Percentiles rank a stretch among this genome's conserved stretches.
phyloP scores from a whole-genome alignment of 352 stramenopile species.

The Globisporangium nagaii region DNA sequence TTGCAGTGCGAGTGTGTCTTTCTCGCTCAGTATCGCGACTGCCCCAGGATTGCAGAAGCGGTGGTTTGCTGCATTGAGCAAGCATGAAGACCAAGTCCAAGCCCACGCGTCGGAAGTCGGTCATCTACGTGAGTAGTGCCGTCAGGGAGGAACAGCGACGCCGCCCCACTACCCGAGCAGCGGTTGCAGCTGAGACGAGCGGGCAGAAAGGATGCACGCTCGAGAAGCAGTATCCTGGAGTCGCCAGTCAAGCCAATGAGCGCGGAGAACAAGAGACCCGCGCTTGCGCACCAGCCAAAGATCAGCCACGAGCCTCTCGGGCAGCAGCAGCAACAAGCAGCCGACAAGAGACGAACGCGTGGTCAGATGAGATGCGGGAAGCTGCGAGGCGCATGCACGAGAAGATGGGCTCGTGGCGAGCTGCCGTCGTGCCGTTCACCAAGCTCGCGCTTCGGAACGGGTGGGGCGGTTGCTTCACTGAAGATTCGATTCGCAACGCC shows the following conservation, averaged over 20 bases:
- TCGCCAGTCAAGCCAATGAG: too few relatives aligned
- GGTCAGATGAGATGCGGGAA: not conserved
- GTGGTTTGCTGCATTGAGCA: not conserved
- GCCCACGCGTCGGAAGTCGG: not conserved
- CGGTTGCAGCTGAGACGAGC: not conserved
- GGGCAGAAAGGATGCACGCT: too few relatives aligned
- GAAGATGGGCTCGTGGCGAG: not conserved
- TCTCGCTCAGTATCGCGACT: not conserved
- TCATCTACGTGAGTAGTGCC: not conserved
- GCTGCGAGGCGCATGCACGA: not conserved
- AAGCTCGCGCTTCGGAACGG: not conserved
- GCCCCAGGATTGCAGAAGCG: not conserved
- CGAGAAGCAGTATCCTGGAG: too few relatives aligned
- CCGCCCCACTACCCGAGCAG: not conserved
- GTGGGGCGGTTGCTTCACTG: not conserved
- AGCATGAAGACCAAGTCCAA: not conserved
- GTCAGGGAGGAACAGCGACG: not conserved
- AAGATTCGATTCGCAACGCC: not conserved
- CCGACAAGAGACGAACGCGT: too few relatives aligned
- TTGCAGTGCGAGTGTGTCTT: not conserved
- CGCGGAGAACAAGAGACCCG: not conserved
- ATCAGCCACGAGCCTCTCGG: not conserved
- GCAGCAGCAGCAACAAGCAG: not conserved
- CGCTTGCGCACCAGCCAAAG: not conserved
- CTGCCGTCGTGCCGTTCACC: not conserved